Conservation (phyloP, 1,139 yeast genomes). For the Scheffersomyces titani region DNA sequence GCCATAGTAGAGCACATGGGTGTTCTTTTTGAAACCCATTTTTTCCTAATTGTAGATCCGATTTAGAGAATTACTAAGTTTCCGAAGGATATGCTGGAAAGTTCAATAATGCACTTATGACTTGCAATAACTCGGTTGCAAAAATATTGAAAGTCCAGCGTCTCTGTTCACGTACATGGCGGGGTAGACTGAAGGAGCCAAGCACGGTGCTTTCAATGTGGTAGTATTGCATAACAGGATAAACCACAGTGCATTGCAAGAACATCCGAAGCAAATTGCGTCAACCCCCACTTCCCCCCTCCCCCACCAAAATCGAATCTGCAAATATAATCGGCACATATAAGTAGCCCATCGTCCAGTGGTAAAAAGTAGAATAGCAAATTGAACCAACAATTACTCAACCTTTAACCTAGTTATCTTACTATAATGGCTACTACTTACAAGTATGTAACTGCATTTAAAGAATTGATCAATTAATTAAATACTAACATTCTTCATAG, state of each 20-base stretch:
- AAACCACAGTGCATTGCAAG: neutral
- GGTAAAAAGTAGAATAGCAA: neutral
- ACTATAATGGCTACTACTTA: neutral
- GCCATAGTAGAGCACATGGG: neutral
- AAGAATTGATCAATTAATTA: neutral
- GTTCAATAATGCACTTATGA: neutral
- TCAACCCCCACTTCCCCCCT: neutral
- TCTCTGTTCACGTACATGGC: neutral
- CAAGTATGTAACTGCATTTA: neutral
- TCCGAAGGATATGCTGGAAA: no score
- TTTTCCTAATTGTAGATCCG: neutral
- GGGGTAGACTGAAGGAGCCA: neutral
- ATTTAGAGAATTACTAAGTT: neutral
- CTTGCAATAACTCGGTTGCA: neutral
- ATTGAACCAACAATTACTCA: neutral
- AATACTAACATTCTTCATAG: neutral
- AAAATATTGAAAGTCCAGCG: neutral
- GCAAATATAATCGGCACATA: neutral
- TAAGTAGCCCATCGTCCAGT: neutral
- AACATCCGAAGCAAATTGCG: neutral
- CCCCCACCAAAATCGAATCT: neutral
- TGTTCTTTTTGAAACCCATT: neutral
- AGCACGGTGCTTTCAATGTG: neutral
- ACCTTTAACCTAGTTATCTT: neutral
- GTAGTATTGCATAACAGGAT: neutral